phyloP scores from a whole-genome alignment of 2,329 filamentous ascomycete genomes.

The Cladosporium sp. region DNA sequence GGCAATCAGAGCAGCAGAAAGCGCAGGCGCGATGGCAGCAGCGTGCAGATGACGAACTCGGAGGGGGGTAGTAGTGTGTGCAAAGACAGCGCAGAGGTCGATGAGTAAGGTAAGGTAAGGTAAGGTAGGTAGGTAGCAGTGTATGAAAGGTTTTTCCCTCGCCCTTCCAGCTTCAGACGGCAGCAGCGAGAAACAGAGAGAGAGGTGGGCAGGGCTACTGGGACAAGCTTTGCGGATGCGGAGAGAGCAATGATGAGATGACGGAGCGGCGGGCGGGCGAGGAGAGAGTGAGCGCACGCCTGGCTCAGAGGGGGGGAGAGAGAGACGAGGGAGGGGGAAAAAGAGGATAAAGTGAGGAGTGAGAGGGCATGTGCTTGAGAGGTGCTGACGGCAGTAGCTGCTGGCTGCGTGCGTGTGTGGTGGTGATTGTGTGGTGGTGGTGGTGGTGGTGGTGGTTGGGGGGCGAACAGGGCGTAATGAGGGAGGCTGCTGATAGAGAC shows the following conservation, averaged over 20 bases:
- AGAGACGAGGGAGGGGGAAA: background rate
- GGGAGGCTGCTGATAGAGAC: too few relatives aligned
- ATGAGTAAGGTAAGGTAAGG: background rate
- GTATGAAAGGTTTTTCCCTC: constrained; percentile 4
- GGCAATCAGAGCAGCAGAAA: constrained; percentile 4
- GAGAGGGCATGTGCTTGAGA: background rate
- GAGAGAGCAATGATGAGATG: constrained; percentile 12
- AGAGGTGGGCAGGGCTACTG: constrained; percentile 3
- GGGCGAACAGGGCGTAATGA: too few relatives aligned
- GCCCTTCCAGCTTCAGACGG: background rate
- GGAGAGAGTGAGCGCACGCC: background rate
- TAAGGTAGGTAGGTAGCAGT: background rate
- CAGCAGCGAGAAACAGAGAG: background rate
- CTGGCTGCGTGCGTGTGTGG: constrained; percentile 1
- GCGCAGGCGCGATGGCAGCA: background rate
- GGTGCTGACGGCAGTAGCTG: constrained; percentile 5
- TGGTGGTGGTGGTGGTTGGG: too few relatives aligned
- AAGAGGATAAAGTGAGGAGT: background rate
- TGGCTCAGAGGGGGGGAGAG: too few relatives aligned
- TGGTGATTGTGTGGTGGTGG: too few relatives aligned
- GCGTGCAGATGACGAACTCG: background rate
- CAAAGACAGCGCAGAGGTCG: background rate
- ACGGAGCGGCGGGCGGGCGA: constrained; percentile 6
- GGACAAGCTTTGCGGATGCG: constrained; percentile 12
- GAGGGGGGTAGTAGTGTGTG: background rate